Base-by-base conservation (phyloP, 805 yeast species). In the Saitoella complicata region DNA sequence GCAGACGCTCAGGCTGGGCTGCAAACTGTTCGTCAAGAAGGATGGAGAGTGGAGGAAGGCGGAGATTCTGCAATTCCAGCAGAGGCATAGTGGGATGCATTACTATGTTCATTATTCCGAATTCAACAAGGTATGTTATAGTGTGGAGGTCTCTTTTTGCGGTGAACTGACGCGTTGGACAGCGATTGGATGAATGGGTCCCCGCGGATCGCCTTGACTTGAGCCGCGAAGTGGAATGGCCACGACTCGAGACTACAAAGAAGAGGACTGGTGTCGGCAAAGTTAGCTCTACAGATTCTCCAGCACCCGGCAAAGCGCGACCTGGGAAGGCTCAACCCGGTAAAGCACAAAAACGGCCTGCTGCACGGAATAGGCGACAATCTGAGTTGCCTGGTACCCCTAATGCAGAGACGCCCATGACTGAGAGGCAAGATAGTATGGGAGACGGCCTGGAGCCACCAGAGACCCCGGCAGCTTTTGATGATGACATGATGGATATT, bases 71-170 rank as follows among this genome's bases (percentile, higher is more conserved):
- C 84, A 87, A 12, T 71, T 75, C 42, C 84, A 82, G 49, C 62
- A 72, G 40, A 76, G 82, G 55, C 80, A 85, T 58, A 84, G 87
- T 9, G 73, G 80, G 49, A 75, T 76, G 32, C 82, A 75, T 51
- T 87, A 80, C 60, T 91, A 91, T 59, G 95, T 91, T 32, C 99
- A 91, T 61, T 91, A 86, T 64, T 84, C 77, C 44, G 95, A 87
- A 53, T 91, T 79, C 68, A 91, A 91, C 67, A 91, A 91, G 53
- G 53, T 51, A 34, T 12, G 41, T n/a, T 4, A n/a, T n/a, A 37
- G n/a, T 13, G n/a, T n/a, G 4, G 2, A 37, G 32, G n/a, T 10
- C n/a, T 8, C 38, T 43, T 10, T 10, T 4, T 4, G 41, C n/a
- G 43, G 32, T 4, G 10, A 13, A 38, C 10, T 10, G n/a, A 11